Conservation (phyloP, 495 filamentous ascomycete genomes). For the Venustampulla echinocandica region DNA sequence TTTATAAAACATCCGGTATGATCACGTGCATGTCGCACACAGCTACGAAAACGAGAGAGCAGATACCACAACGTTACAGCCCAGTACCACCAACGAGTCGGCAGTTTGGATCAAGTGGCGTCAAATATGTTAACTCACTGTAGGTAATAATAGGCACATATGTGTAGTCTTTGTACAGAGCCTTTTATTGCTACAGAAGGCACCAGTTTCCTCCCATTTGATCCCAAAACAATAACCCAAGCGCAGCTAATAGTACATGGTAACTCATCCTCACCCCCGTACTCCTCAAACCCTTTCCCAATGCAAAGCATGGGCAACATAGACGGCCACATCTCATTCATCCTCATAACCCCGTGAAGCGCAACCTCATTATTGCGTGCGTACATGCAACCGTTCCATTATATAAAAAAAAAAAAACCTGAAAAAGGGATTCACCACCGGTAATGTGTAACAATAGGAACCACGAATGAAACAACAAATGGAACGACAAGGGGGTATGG, state of each 20-base stretch:
- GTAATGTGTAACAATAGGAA: no score
- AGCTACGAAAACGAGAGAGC: no score
- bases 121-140: no score
- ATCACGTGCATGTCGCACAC: no score
- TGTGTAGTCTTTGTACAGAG: constrained; percentile 3
- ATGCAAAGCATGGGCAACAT: constrained; percentile 17
- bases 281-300: constrained; percentile 8
- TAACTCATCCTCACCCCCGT: constrained; percentile 2
- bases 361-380: constrained; percentile 17
- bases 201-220: constrained; percentile 3
- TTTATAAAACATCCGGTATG: no score
- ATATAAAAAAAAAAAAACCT: constrained; percentile 5
- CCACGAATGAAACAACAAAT: no score
- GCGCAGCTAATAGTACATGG: not conserved
- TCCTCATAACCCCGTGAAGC: constrained; percentile 16
- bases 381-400: constrained; percentile 14
- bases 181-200: constrained; percentile 13
- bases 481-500: no score
- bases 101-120: no score
- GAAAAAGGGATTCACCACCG: no score
- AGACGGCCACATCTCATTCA: constrained; percentile 7
- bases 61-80: no score
- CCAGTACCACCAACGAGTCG: no score
- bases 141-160: no score
- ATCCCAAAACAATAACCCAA: constrained; percentile 12